A percentile compares a stretch with the other conserved stretches of the same genome.
These are phyloP conservation scores for Pestalotiopsis sp. DNA, from an alignment of 2,329 filamentous ascomycete genomes.

Conservation along the genomic window DNA sequence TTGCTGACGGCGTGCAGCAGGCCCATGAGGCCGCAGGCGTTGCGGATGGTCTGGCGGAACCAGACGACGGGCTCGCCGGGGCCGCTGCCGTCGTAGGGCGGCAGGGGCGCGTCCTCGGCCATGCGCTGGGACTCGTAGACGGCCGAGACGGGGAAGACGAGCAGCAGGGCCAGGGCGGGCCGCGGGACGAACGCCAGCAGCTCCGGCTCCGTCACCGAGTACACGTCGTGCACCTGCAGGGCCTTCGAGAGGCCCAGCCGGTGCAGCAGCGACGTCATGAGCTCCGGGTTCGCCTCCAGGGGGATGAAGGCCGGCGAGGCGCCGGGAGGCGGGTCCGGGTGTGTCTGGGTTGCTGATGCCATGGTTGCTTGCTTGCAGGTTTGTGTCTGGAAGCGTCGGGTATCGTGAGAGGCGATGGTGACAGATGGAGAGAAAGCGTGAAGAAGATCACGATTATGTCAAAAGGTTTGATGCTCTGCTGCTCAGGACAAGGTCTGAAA, in stretches of 20 bases:
- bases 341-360: conserved; percentile 23
- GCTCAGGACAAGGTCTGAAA: not conserved
- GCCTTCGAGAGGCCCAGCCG: conserved; percentile 79
- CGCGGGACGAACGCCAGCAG: conserved; percentile 86
- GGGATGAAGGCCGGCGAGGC: conserved; percentile 55
- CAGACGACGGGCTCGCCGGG: conserved; percentile 77
- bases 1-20: conserved; percentile 83
- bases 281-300: conserved; percentile 78
- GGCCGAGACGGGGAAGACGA: conserved; percentile 85
- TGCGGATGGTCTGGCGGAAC: conserved; percentile 94
- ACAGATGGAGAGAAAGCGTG: not conserved
- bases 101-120: conserved; percentile 68
- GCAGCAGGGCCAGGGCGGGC: conserved; percentile 83
- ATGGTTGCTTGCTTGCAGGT: not conserved
- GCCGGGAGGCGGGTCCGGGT: conserved; percentile 40
- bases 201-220: conserved; percentile 82
- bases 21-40: conserved; percentile 90
- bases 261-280: conserved; percentile 83
- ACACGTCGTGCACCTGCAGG: conserved; percentile 87
- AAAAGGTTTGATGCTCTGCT: not conserved
- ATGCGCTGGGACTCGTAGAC: conserved; percentile 78
- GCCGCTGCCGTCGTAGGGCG: conserved; percentile 70
- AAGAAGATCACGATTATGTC: not conserved
- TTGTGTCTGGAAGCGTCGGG: not conserved
- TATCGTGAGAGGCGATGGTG: not conserved